Base-by-base conservation (phyloP, 257 asterid genomes). In the Przewalskia tangutica region DNA sequence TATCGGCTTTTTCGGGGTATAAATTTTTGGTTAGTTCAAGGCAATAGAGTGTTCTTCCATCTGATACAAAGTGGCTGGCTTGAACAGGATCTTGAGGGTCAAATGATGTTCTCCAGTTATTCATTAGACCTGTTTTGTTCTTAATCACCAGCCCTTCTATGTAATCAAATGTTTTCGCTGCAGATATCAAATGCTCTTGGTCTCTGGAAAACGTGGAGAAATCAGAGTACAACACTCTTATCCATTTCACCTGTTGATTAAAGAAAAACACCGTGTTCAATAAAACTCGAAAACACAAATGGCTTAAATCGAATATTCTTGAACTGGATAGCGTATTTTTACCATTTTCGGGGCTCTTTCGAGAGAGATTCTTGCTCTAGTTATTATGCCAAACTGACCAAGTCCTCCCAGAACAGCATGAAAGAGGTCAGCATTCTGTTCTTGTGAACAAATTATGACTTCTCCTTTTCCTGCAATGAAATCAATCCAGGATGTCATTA, bases 301-400 rank as follows among this genome's bases (percentile, higher is more conserved):
- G 36, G 17, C 34, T 63, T 46, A 32, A 27, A 44, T 53, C 5
- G 60, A 34, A 27, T 54, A 65, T 7, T 23, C 36, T 40, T 68
- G 53, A 68, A 40, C 34, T 38, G 34, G n/a, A n/a, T 18, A 38
- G 38, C 10, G 16, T 16, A 12, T 40, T 2, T 80, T 80, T 88
- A 95, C 99, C 99, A 81, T 92, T 83, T 89, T 87, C 17, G 99
- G 99, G 58, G 99, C 98, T 51, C 96, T 92, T 82, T 95, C 97
- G 7, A 94, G 84, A 3, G 96, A 82, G 82, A 95, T 95, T 86
- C 97, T 90, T 77, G 99, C 99, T 82, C 86, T 85, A 68, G 97
- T 93, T 84, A 92, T 95, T 36, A 95, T 88, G 10, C 99, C 99
- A 81, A 93, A 95, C 84, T 95, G 99, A 48, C 99, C 99, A 8